Percentiles rank a stretch among this genome's conserved stretches.
Evolutionary conservation across 129 eudicot genomes (phyloP).

Genomic region (Apium graveolens): DNA sequence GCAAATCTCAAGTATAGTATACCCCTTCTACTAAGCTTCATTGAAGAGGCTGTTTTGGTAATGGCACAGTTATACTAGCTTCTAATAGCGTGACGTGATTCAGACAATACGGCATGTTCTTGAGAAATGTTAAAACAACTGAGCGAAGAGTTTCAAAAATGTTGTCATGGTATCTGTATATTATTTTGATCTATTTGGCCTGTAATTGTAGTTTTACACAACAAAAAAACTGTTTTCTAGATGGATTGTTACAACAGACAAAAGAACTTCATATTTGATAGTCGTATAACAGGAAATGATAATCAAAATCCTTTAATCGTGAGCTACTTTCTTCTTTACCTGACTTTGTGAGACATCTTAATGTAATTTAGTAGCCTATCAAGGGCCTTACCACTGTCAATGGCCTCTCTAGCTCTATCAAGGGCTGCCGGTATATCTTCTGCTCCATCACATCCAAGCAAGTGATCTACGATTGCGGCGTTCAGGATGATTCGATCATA

Average conservation of each 20-base stretch:
- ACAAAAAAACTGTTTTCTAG: neutral
- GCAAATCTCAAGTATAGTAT: too few species aligned
- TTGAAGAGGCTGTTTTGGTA: neutral
- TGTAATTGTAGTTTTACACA: neutral
- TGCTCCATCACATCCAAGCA: conserved; percentile 88
- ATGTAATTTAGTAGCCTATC: conserved; percentile 63
- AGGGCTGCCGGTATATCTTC: conserved; percentile 64
- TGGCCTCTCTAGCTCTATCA: conserved; percentile 87
- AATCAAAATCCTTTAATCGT: neutral
- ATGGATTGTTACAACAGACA: neutral
- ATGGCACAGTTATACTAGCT: neutral
- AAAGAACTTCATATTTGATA: neutral
- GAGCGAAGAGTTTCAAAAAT: neutral
- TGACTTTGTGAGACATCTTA: conserved; percentile 57
- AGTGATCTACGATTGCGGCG: conserved; percentile 89
- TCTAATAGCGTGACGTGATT: neutral
- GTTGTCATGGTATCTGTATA: neutral
- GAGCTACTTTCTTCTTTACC: conserved; percentile 8
- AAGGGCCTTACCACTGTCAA: conserved; percentile 87
- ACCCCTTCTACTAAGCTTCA: neutral
- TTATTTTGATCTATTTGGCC: neutral
- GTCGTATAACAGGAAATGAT: neutral
- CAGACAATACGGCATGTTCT: neutral
- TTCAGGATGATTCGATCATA: conserved; percentile 78
- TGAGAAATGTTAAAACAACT: neutral